Evolutionary conservation across 441 rosid genomes (phyloP).

Genomic region (Rhodomyrtus psidioides): DNA sequence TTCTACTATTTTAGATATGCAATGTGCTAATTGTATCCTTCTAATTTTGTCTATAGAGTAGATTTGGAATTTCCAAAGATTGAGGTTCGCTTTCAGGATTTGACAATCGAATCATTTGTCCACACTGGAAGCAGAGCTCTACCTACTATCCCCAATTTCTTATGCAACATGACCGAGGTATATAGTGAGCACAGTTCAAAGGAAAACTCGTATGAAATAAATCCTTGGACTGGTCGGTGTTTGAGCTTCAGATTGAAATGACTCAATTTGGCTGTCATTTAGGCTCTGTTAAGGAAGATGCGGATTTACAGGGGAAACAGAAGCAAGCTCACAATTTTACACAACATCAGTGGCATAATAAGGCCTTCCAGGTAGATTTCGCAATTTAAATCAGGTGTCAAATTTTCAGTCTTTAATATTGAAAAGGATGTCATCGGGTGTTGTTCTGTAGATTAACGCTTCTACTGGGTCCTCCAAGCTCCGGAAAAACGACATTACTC

Average conservation of each 20-base stretch:
- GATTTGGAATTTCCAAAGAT: slow-evolving; percentile 84
- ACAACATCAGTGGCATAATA: slow-evolving; percentile 63
- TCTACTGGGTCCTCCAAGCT: slow-evolving; percentile 96
- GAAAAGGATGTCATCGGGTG: neutral
- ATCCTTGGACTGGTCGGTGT: neutral
- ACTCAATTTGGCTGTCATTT: neutral
- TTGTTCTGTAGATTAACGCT: slow-evolving; percentile 62
- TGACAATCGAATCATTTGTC: slow-evolving; percentile 78
- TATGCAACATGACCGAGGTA: slow-evolving; percentile 90
- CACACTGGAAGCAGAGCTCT: slow-evolving; percentile 94
- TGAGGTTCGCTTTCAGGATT: slow-evolving; percentile 80
- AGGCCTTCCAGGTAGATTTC: slow-evolving; percentile 80
- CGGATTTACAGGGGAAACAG: slow-evolving; percentile 49
- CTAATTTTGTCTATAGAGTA: slow-evolving; percentile 44
- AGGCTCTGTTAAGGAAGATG: slow-evolving; percentile 69
- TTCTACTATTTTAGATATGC: neutral
- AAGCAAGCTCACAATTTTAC: slow-evolving; percentile 80
- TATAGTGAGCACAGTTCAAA: slow-evolving; percentile 8
- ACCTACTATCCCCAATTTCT: slow-evolving; percentile 92
- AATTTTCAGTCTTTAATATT: neutral
- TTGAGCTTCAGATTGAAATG: neutral
- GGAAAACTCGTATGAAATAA: neutral
- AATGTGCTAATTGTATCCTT: neutral
- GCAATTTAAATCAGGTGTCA: neutral
- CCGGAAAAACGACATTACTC: slow-evolving; percentile 93